Conservation (phyloP, 2,329 filamentous ascomycete species). For the Phaeophleospora eucalypticola region DNA sequence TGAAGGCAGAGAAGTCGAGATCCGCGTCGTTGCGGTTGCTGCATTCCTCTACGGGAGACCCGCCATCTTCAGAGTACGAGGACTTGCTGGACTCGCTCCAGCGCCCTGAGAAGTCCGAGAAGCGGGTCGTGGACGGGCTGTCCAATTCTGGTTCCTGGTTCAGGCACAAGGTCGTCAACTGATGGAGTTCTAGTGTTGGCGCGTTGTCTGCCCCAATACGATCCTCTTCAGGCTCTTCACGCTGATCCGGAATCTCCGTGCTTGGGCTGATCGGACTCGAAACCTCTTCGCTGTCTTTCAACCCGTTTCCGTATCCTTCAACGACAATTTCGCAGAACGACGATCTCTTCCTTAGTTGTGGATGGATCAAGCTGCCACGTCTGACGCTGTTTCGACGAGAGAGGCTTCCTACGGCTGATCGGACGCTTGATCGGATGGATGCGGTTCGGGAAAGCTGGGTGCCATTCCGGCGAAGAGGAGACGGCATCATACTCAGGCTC, state of each 20-base stretch:
- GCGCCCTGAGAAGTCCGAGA: not conserved
- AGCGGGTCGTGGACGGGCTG: constrained; percentile 2
- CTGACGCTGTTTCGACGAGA: constrained; percentile 22
- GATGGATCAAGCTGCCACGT: constrained; percentile 10
- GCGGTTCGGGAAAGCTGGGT: constrained; percentile 29
- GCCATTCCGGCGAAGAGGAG: constrained; percentile 15
- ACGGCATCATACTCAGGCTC: constrained; percentile 17
- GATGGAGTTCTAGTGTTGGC: constrained; percentile 18
- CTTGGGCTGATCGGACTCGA: not conserved
- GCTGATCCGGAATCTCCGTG: not conserved
- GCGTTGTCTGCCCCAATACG: constrained; percentile 3
- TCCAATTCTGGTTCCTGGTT: not conserved
- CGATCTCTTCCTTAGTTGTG: constrained; percentile 22
- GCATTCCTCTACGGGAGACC: constrained; percentile 1
- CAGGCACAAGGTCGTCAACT: not conserved
- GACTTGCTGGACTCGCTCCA: constrained; percentile 3
- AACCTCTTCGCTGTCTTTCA: constrained; percentile 2
- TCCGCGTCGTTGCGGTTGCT: constrained; percentile 2
- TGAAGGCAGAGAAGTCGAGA: constrained; percentile 8
- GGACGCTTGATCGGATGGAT: constrained; percentile 36
- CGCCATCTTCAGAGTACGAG: constrained; percentile 3
- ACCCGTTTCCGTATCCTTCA: constrained; percentile 37
- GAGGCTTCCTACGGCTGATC: constrained; percentile 29
- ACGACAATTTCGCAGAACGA: constrained; percentile 37
- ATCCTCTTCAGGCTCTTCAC: constrained; percentile 4